Conservation (phyloP, 805 yeast genomes). For the Metschnikowia hibisci region DNA sequence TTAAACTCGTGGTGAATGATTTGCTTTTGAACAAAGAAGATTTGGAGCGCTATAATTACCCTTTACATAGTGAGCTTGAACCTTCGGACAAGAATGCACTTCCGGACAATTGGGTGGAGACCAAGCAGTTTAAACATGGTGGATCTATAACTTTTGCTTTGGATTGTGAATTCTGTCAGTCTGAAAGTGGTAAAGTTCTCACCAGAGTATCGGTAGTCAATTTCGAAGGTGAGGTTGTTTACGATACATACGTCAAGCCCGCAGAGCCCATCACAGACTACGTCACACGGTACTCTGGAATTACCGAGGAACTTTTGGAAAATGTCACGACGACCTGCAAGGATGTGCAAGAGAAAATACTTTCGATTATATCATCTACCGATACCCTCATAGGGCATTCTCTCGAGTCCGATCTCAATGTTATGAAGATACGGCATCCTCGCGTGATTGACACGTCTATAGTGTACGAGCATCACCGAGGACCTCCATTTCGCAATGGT, state of each 20-base stretch:
- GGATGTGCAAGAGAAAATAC: constrained; percentile 63
- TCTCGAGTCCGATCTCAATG: constrained; percentile 74
- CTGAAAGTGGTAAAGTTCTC: constrained; percentile 59
- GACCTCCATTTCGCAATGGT: constrained; percentile 78
- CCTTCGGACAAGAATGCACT: constrained; percentile 9
- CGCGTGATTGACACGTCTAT: constrained; percentile 76
- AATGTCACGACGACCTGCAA: constrained; percentile 58
- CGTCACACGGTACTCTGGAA: constrained; percentile 81
- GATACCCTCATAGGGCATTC: constrained; percentile 90
- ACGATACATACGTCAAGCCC: constrained; percentile 80
- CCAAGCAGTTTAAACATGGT: constrained; percentile 49
- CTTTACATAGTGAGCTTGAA: constrained; percentile 43
- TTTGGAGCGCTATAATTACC: constrained; percentile 50
- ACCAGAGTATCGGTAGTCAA: constrained; percentile 77
- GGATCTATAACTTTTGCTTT: constrained; percentile 69
- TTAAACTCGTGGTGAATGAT: constrained; percentile 47
- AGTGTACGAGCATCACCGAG: constrained; percentile 73
- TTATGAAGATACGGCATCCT: constrained; percentile 67
- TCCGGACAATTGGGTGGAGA: constrained; percentile 49
- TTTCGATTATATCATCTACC: constrained; percentile 42
- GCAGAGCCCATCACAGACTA: constrained; percentile 71
- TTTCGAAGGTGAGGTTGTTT: constrained; percentile 52
- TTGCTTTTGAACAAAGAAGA: constrained; percentile 49
- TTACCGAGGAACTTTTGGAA: constrained; percentile 62
- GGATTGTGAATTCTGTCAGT: constrained; percentile 91